Evolutionary conservation across 31 red algal genomes (phyloP).

Genomic region (Porphyra umbilicalis): DNA sequence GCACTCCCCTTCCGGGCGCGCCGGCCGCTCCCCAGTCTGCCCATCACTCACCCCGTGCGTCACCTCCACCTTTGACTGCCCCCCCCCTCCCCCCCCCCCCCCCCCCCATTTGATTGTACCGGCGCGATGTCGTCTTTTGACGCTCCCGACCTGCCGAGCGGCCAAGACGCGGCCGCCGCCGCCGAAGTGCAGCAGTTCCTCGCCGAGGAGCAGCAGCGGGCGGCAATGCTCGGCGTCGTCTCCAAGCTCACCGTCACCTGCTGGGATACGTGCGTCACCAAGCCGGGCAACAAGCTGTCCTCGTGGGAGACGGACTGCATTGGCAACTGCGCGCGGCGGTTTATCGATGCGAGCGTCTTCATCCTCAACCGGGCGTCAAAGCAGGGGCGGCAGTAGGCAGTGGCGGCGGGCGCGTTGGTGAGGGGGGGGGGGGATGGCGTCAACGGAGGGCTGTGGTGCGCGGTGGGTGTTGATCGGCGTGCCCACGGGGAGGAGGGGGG

Average conservation of each 20-base stretch:
- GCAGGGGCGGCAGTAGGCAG: slow-evolving; percentile 28
- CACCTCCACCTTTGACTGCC: neutral
- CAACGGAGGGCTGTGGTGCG: neutral
- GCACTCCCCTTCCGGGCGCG: too few relatives aligned
- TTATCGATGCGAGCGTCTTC: slow-evolving; percentile 73
- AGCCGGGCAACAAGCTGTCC: slow-evolving; percentile 79
- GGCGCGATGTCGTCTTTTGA: neutral
- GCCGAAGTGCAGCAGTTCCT: slow-evolving; percentile 61
- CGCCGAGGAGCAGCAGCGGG: slow-evolving; percentile 79
- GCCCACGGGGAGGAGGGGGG: too few relatives aligned
- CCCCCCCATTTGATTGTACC: neutral
- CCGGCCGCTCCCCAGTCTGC: too few relatives aligned
- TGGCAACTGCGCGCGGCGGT: slow-evolving; percentile 81
- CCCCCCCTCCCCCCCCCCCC: neutral
- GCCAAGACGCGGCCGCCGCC: slow-evolving; percentile 23
- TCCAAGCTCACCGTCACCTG: slow-evolving; percentile 89
- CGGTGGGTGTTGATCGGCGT: neutral
- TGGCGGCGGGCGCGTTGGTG: neutral
- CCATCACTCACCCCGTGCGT: neutral
- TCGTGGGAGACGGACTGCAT: slow-evolving; percentile 81
- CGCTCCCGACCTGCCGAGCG: neutral
- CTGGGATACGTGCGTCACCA: slow-evolving; percentile 90
- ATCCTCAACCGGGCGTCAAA: slow-evolving; percentile 88
- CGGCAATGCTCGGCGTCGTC: slow-evolving; percentile 81
- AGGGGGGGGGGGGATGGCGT: neutral